A percentile compares a stretch with the other conserved stretches of the same genome.
Conservation (phyloP, 192 early-diverging fungal genomes). For the Mortierella antarctica region DNA sequence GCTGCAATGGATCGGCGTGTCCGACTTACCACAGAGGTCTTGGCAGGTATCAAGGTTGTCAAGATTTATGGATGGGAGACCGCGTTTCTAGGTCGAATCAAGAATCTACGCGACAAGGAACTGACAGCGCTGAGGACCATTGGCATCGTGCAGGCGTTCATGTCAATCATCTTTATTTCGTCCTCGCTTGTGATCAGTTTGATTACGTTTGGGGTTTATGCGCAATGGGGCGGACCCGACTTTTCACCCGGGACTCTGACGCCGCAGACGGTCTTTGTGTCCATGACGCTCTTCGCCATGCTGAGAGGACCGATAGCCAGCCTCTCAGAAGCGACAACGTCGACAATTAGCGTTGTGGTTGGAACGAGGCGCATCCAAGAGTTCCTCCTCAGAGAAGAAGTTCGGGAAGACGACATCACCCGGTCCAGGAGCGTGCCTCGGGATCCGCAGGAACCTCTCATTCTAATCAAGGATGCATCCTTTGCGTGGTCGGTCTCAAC, state of each 20-base stretch:
- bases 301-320: conserved; percentile 14
- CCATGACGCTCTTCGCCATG: conserved; percentile 28
- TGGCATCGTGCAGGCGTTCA: conserved; percentile 11
- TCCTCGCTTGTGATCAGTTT: conserved; percentile 14
- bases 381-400: conserved; percentile 23
- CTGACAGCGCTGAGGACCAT: conserved; percentile 8
- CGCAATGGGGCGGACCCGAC: conserved; percentile 21
- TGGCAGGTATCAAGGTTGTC: conserved; percentile 46
- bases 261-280: conserved; percentile 33
- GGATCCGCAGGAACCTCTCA: background rate
- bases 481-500: conserved; percentile 17
- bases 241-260: conserved; percentile 35
- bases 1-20: conserved; percentile 54
- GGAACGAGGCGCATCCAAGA: conserved; percentile 20
- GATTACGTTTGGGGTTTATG: conserved; percentile 20
- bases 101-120: conserved; percentile 3
- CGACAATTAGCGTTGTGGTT: conserved; percentile 12
- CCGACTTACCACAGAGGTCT: conserved; percentile 45
- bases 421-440: background rate
- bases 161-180: conserved; percentile 30
- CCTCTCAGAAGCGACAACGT: conserved; percentile 4
- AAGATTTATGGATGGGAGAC: conserved; percentile 54
- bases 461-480: conserved; percentile 12
- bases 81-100: background rate
- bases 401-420: background rate